These are phyloP conservation scores for Cladophialophora chaetospira DNA, from an alignment of 2,329 filamentous ascomycete genomes.

Conservation along the genomic window DNA sequence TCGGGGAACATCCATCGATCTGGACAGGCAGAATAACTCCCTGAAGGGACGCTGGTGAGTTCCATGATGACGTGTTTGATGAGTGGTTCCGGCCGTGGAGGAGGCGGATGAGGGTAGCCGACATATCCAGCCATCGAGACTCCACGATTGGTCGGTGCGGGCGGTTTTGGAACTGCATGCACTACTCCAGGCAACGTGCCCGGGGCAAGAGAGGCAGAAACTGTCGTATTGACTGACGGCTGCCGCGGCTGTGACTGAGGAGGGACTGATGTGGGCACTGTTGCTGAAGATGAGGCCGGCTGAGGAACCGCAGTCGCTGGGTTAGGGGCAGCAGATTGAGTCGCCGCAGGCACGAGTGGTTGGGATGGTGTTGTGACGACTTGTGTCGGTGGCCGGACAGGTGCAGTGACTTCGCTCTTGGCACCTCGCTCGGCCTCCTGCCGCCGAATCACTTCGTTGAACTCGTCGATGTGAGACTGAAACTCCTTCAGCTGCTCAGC, in stretches of 20 bases:
- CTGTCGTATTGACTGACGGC: conserved; percentile 27
- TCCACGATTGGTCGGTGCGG: conserved; percentile 23
- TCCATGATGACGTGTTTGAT: conserved; percentile 53
- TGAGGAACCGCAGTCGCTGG: conserved; percentile 15
- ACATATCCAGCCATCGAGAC: conserved; percentile 15
- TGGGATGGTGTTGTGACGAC: neutral
- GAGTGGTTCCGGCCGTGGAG: conserved; percentile 41
- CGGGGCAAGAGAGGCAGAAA: conserved; percentile 35
- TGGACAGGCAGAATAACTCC: conserved; percentile 45
- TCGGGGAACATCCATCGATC: conserved; percentile 54
- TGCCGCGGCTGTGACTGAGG: conserved; percentile 14
- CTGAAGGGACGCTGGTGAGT: conserved; percentile 41
- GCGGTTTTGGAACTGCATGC: conserved; percentile 28
- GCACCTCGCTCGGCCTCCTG: conserved; percentile 36
- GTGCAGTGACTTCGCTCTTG: conserved; percentile 21
- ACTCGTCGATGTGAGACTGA: conserved; percentile 54
- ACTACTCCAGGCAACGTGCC: conserved; percentile 22
- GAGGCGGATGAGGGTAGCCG: conserved; percentile 36
- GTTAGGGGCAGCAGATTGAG: conserved; percentile 8
- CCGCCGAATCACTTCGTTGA: conserved; percentile 52
- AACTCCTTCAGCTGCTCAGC: conserved; percentile 53
- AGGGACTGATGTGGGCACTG: conserved; percentile 5
- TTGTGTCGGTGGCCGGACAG: conserved; percentile 7
- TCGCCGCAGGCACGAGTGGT: neutral
- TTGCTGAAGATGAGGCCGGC: conserved; percentile 13